phyloP scores from a whole-genome alignment of 2,329 filamentous ascomycete species.

The Lanzia echinophila region DNA sequence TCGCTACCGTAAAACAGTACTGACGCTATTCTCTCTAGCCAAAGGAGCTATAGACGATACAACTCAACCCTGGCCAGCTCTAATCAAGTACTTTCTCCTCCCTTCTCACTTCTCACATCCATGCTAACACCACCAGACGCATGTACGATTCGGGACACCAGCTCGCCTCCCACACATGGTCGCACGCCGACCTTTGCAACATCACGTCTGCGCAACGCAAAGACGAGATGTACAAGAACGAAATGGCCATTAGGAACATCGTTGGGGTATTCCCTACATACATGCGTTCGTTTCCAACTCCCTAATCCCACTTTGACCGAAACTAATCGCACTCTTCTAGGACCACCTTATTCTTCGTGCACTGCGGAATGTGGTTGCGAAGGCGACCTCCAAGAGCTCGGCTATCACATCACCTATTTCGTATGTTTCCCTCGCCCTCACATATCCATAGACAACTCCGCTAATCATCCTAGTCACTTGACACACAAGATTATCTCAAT shows the following conservation, averaged over 20 bases:
- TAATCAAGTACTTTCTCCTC: conserved; percentile 8
- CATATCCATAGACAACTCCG: background rate
- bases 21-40: conserved; percentile 19
- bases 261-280: conserved; percentile 48
- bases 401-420: conserved; percentile 44
- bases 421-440: conserved; percentile 18
- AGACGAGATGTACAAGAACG: conserved; percentile 45
- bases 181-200: conserved; percentile 40
- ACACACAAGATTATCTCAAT: conserved; percentile 46
- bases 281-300: conserved; percentile 37
- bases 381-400: conserved; percentile 34
- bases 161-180: conserved; percentile 52
- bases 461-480: conserved; percentile 24
- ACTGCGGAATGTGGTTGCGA: conserved; percentile 29
- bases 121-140: conserved; percentile 18
- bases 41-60: conserved; percentile 50
- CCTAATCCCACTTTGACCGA: background rate
- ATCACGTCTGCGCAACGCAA: conserved; percentile 37
- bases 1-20: background rate
- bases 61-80: conserved; percentile 36
- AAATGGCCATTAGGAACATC: conserved; percentile 49
- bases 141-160: conserved; percentile 46
- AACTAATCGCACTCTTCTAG: background rate
- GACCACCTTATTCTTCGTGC: conserved; percentile 40
- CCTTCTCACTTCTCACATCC: background rate